phyloP scores from a whole-genome alignment of 805 yeast species.

The Ogataea pini region DNA sequence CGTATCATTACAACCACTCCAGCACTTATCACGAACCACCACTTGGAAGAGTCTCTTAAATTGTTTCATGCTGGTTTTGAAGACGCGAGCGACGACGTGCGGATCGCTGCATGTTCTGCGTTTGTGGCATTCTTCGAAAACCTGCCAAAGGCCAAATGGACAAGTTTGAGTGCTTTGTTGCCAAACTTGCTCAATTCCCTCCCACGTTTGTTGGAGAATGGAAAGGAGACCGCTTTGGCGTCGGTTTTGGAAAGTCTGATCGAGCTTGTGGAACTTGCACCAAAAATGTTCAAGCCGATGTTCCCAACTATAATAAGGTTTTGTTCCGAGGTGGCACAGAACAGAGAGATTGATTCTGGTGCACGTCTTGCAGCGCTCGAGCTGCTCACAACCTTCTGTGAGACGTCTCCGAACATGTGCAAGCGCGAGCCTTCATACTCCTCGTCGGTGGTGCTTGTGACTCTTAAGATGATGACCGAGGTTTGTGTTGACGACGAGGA shows the following conservation, averaged over 20 bases:
- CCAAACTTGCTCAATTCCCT: slow-evolving; percentile 85
- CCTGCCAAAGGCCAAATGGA: slow-evolving; percentile 79
- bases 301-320: slow-evolving; percentile 86
- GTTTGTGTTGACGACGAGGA: slow-evolving; percentile 86
- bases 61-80: slow-evolving; percentile 80
- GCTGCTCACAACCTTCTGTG: slow-evolving; percentile 85
- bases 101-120: slow-evolving; percentile 89
- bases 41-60: slow-evolving; percentile 51
- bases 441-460: slow-evolving; percentile 66
- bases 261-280: slow-evolving; percentile 90
- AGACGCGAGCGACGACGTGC: slow-evolving; percentile 77
- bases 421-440: slow-evolving; percentile 74
- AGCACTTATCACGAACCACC: slow-evolving; percentile 57
- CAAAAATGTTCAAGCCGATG: slow-evolving; percentile 90
- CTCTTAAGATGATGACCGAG: slow-evolving; percentile 86
- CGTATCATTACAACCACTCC: slow-evolving; percentile 88
- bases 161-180: slow-evolving; percentile 68
- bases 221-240: slow-evolving; percentile 79
- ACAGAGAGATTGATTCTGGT: slow-evolving; percentile 72
- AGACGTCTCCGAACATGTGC: slow-evolving; percentile 95
- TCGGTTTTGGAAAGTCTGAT: slow-evolving; percentile 86
- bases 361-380: slow-evolving; percentile 89
- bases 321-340: slow-evolving; percentile 78
- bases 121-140: slow-evolving; percentile 86
- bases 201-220: slow-evolving; percentile 77